Conservation (phyloP, 2,329 filamentous ascomycete species). For the Claviceps capensis region DNA sequence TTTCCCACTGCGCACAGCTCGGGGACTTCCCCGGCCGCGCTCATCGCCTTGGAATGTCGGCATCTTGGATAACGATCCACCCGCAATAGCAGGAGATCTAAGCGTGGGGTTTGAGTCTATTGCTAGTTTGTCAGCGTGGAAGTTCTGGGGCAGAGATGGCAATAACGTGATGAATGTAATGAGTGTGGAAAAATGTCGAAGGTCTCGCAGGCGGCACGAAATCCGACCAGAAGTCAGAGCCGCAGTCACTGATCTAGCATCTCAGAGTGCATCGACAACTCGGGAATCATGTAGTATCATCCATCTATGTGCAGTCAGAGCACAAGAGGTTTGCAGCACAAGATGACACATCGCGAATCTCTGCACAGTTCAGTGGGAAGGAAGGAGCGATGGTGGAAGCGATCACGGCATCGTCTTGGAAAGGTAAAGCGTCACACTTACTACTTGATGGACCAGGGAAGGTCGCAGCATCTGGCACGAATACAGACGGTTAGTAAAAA, state of each 20-base stretch:
- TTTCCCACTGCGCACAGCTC: constrained; percentile 17
- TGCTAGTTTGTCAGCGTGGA: not conserved
- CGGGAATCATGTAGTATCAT: not conserved
- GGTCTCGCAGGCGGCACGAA: not conserved
- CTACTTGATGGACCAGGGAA: not conserved
- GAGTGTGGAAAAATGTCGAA: not conserved
- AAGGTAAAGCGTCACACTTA: not conserved
- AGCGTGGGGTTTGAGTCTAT: not conserved
- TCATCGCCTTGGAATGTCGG: not conserved
- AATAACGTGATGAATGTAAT: not conserved
- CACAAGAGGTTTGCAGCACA: not conserved
- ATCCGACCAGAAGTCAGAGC: not conserved
- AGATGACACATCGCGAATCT: not conserved
- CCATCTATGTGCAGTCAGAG: not conserved
- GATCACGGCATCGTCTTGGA: not conserved
- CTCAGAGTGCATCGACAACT: not conserved
- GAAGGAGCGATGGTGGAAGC: not conserved
- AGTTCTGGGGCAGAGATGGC: not conserved
- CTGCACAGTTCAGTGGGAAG: not conserved
- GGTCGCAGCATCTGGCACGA: not conserved
- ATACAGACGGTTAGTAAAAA: not conserved
- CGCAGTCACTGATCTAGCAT: not conserved
- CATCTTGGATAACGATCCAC: not conserved
- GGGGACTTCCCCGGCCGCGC: constrained; percentile 4
- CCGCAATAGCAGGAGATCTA: not conserved